These are phyloP conservation scores for Alnus rubra DNA, from an alignment of 306 rosid genomes.

Conservation along the genomic window DNA sequence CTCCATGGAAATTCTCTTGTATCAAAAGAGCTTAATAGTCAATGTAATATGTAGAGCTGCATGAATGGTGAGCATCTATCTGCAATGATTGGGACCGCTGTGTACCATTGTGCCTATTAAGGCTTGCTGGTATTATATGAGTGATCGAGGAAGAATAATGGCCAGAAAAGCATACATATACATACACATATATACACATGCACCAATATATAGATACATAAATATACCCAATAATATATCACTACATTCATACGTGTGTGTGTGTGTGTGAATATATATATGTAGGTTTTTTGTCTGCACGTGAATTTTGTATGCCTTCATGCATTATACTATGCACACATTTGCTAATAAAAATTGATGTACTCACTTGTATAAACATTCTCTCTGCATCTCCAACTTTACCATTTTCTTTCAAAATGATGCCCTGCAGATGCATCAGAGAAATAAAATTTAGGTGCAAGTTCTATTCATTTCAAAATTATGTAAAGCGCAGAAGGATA, in stretches of 20 bases:
- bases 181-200: background rate
- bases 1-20: too few species aligned
- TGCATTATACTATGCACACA: conserved; percentile 3
- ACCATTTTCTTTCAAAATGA: conserved; percentile 79
- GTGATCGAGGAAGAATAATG: too few species aligned
- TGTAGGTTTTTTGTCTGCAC: background rate
- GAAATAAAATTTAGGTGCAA: conserved; percentile 17
- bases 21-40: too few species aligned
- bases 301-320: background rate
- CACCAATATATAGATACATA: background rate
- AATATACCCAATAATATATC: too few species aligned
- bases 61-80: too few species aligned
- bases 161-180: background rate
- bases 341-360: conserved; percentile 18
- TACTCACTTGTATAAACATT: conserved; percentile 93
- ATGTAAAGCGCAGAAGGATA: conserved; percentile 8
- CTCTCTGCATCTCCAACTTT: conserved; percentile 89
- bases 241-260: too few species aligned
- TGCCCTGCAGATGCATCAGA: conserved; percentile 59
- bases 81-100: too few species aligned
- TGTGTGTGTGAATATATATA: background rate
- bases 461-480: conserved; percentile 1
- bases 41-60: too few species aligned
- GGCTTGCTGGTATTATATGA: too few species aligned
- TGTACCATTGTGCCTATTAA: too few species aligned